These are phyloP conservation scores for Kodamaea sagamina DNA, from an alignment of 805 yeast genomes.

Conservation along the genomic window DNA sequence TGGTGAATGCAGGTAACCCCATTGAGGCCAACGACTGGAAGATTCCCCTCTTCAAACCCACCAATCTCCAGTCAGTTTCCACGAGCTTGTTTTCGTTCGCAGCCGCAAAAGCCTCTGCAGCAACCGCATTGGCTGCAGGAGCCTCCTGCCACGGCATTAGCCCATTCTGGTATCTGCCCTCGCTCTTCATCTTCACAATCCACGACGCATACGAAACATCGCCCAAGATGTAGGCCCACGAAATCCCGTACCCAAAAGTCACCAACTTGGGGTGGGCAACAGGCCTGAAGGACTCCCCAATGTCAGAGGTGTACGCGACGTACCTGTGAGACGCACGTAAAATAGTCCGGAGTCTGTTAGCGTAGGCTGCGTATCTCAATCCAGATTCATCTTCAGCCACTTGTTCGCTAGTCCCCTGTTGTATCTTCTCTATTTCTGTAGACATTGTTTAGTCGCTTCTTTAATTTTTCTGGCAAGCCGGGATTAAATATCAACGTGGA, in stretches of 20 bases:
- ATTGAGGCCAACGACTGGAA: constrained; percentile 82
- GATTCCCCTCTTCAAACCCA: constrained; percentile 67
- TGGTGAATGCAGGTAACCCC: constrained; percentile 87
- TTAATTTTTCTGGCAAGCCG: too few relatives aligned
- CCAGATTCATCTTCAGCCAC: constrained; percentile 19
- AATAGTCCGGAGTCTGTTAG: constrained; percentile 71
- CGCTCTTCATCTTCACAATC: constrained; percentile 65
- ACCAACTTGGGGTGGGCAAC: constrained; percentile 74
- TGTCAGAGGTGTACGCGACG: constrained; percentile 83
- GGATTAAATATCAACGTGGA: too few relatives aligned
- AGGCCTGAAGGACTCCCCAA: constrained; percentile 85
- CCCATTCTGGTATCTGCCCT: constrained; percentile 62
- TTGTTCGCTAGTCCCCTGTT: constrained; percentile 1
- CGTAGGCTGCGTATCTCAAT: constrained; percentile 80
- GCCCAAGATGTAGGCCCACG: constrained; percentile 75
- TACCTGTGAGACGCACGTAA: constrained; percentile 74
- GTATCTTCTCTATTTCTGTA: constrained; percentile 8
- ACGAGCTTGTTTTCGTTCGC: constrained; percentile 27
- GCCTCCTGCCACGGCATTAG: constrained; percentile 70
- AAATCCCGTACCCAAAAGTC: constrained; percentile 63
- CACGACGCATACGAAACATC: constrained; percentile 76
- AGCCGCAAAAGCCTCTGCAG: constrained; percentile 33
- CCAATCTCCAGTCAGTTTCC: constrained; percentile 67
- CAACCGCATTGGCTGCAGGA: constrained; percentile 39
- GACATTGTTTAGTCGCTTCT: constrained; percentile 2